Evolutionary conservation across 129 eudicot species (phyloP), one percentile per base, ranked within the genome.

Genomic region (Smallanthus sonchifolius): DNA sequence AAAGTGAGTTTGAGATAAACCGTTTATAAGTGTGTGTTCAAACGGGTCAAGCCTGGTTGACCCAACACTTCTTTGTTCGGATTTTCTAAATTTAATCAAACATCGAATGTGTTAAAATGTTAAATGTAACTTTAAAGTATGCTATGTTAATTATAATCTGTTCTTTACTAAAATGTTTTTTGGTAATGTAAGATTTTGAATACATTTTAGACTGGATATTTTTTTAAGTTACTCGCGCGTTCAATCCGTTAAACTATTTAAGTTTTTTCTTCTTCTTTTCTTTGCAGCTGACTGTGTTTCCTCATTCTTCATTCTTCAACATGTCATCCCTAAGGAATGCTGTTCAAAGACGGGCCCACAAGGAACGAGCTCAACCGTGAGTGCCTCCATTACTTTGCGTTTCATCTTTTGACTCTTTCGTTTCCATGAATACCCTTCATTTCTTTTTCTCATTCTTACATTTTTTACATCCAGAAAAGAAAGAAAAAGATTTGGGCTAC

Each of bases 361-460:
- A 92, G 82, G 97, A 92, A 81, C 85, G 96, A 15, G 69, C 97
- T 44, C 97, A 92, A 82, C 97, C 96, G 97, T 92, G 51, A 87
- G 97, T 85, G 24, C 70, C 32, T 38, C 24, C n/a, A 16, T 5
- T 63, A 37, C 34, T 61, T 69, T 16, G 16, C 37, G 6, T 11
- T 52, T 4, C 24, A 32, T 59, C 16, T 3, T 7, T n/a, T 36
- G 5, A 8, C 30, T 9, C 14, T 64, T 14, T 15, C 5, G n/a
- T 42, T 79, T 51, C 7, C 10, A 0, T 63, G 17, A 40, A 43
- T 24, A 19, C 4, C 1, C 11, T 54, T 54, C 30, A 16, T 17
- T 54, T 4, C 9, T 19, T 54, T 54, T 32, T 3, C 13, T 28
- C 34, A 59, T 55, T 52, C n/a, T 30, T 10, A 17, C 19, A 2